Evolutionary conservation across 2,329 filamentous ascomycete genomes (phyloP), one percentile per base, ranked within the genome.

Genomic region (Alternaria longipes): DNA sequence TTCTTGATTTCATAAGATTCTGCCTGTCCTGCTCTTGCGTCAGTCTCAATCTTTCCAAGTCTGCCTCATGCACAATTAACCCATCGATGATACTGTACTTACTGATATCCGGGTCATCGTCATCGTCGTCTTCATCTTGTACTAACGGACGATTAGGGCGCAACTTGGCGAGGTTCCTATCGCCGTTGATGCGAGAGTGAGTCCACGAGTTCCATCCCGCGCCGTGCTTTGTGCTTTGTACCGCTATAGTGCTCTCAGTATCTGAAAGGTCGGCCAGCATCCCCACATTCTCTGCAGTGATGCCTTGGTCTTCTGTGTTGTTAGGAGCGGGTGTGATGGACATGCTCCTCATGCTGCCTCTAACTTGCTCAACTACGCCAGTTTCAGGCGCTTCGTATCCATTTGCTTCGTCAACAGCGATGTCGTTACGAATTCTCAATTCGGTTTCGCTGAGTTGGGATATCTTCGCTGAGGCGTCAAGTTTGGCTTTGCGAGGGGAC

Each of bases 81-180:
- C 59, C 60, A 22, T 59, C 30, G 22, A 59, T 14, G 11, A 53
- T 38, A 16, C n/a, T 41, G 22, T 65, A 64, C 54, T 66, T 54
- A 62, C 64, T 59, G 2, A 57, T 61, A 24, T 62, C 60, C n/a
- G 56, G 22, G 2, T 66, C 62, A 7, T 56, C 32, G 18, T 64
- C 60, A 7, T 56, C 32, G 18, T 52, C n/a, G 20, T 56, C 11
- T 30, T 46, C 52, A 22, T 55, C 41, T 8, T 18, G 6, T 5
- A 47, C 30, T 16, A 46, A 3, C 3, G 22, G 41, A 2, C 16
- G 52, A n/a, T 24, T 24, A 8, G 30, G 18, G 5, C 30, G 53
- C 2, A 20, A 36, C 36, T 59, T 62, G 8, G 26, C 41, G n/a
- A 56, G 6, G n/a, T 58, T 12, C 9, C 62, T 28, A 32, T 64